phyloP scores from a whole-genome alignment of 2,329 filamentous ascomycete genomes.

The Fusarium pseudonygamai region DNA sequence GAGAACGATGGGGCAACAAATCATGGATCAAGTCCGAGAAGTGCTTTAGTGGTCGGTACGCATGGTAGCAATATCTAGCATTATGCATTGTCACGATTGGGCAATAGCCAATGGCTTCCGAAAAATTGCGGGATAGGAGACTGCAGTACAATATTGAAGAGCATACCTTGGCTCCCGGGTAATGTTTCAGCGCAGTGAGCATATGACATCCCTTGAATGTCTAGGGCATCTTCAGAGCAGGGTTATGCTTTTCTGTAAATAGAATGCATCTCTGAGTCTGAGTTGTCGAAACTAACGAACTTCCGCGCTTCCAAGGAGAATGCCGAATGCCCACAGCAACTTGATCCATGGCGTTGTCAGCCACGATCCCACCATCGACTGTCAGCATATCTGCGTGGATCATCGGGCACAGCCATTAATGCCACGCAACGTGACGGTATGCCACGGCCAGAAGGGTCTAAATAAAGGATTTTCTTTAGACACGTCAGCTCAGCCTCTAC shows the following conservation, averaged over 20 bases:
- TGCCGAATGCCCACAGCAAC: constrained; percentile 1
- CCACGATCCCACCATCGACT: constrained; percentile 13
- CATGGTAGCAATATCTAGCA: neutral
- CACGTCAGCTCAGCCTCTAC: constrained; percentile 3
- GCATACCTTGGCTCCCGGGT: neutral
- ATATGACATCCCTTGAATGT: neutral
- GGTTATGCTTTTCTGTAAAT: constrained; percentile 1
- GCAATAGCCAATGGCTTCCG: neutral
- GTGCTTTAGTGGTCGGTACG: constrained; percentile 44
- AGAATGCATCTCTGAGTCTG: constrained; percentile 7
- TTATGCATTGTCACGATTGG: neutral
- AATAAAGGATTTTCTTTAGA: neutral
- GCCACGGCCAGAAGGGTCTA: neutral
- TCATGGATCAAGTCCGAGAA: constrained; percentile 67
- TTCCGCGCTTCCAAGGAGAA: constrained; percentile 9
- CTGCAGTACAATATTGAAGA: constrained; percentile 1
- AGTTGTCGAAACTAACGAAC: neutral
- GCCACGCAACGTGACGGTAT: neutral
- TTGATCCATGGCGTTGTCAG: constrained; percentile 21
- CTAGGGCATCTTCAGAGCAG: neutral
- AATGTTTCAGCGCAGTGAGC: constrained; percentile 11
- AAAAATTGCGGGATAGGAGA: constrained; percentile 9
- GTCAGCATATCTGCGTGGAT: constrained; percentile 32
- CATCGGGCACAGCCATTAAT: constrained; percentile 22
- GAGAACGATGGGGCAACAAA: constrained; percentile 69